These are phyloP conservation scores for Bryum argenteum DNA, from an alignment of 225 moss, liverwort and hornwort species.

Conservation along the genomic window DNA sequence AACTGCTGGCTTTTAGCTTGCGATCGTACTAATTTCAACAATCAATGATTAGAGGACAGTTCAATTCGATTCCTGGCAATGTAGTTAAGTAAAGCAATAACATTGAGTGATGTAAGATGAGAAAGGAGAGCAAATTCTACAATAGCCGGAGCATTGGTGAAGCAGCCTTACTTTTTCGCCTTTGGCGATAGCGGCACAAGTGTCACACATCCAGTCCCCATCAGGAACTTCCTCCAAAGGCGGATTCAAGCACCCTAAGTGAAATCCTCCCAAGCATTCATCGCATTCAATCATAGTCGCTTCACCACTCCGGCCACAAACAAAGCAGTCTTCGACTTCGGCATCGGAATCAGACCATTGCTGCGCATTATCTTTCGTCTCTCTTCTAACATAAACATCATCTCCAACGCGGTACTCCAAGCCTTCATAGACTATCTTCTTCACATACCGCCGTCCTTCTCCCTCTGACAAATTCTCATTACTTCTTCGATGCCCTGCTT, in stretches of 20 bases:
- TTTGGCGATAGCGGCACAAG: constrained; percentile 52
- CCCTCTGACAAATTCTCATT: constrained; percentile 32
- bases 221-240: constrained; percentile 87
- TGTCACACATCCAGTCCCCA: constrained; percentile 80
- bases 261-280: constrained; percentile 78
- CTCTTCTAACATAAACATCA: constrained; percentile 80
- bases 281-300: constrained; percentile 86
- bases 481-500: constrained; percentile 26
- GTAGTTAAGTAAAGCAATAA: background rate
- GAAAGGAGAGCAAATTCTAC: background rate
- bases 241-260: constrained; percentile 72
- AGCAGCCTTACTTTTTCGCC: constrained; percentile 55
- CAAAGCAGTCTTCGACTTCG: constrained; percentile 83
- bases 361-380: constrained; percentile 28
- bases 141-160: constrained; percentile 3
- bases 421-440: constrained; percentile 52
- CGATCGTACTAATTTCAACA: no score
- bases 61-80: background rate
- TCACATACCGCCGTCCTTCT: constrained; percentile 33
- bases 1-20: no score
- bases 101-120: background rate
- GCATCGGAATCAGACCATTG: constrained; percentile 69
- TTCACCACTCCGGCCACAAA: constrained; percentile 61
- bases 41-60: no score
- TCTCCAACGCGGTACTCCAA: constrained; percentile 71